These are phyloP conservation scores for Podila epigama DNA, from an alignment of 192 early-diverging fungal species.

Conservation along the genomic window DNA sequence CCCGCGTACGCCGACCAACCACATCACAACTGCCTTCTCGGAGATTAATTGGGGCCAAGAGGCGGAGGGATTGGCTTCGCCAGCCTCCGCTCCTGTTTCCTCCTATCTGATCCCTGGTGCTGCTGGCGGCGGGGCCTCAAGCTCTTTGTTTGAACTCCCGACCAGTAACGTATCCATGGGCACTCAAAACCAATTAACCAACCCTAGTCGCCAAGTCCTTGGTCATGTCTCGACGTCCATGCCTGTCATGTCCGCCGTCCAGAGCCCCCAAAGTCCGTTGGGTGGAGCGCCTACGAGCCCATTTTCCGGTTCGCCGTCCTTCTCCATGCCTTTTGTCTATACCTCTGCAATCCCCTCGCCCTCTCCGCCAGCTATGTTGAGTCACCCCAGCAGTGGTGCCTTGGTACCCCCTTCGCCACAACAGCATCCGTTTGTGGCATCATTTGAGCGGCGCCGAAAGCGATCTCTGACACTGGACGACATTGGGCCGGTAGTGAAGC, in stretches of 20 bases:
- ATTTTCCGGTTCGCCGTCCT: too few relatives aligned
- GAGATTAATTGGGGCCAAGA: background rate
- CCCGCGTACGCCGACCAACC: background rate
- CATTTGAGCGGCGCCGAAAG: background rate
- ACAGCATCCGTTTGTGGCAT: background rate
- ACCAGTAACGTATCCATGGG: slow-evolving; percentile 1
- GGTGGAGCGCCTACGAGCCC: too few relatives aligned
- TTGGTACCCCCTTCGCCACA: too few relatives aligned
- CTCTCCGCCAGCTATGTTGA: too few relatives aligned
- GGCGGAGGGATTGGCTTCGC: too few relatives aligned
- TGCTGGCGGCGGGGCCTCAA: background rate
- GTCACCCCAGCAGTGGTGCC: too few relatives aligned
- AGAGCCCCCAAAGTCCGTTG: too few relatives aligned
- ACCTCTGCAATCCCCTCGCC: too few relatives aligned
- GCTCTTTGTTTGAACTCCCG: background rate
- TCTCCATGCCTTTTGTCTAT: too few relatives aligned
- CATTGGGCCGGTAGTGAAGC: background rate
- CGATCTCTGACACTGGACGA: background rate
- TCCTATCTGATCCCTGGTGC: slow-evolving; percentile 1
- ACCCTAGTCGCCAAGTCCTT: background rate
- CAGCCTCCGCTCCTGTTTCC: background rate
- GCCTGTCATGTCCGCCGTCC: too few relatives aligned
- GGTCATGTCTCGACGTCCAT: too few relatives aligned
- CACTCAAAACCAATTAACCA: background rate
- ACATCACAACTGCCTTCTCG: background rate